These are phyloP conservation scores for Pseudogymnoascus sp. DNA, from an alignment of 2,329 filamentous ascomycete species.

Conservation along the genomic window DNA sequence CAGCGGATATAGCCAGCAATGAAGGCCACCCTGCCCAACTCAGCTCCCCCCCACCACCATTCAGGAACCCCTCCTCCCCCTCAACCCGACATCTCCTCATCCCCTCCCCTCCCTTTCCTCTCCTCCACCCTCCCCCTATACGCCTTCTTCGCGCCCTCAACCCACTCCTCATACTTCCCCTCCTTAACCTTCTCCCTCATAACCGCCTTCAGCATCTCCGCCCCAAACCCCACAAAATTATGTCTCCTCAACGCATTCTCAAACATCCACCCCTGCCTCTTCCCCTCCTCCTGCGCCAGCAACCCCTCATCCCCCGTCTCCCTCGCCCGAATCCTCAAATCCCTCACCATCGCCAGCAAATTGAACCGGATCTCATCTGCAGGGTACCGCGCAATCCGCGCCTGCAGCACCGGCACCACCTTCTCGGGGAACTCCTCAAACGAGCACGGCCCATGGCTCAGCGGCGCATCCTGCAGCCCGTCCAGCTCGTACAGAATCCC, in stretches of 20 bases:
- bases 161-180: conserved; percentile 65
- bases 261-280: conserved; percentile 81
- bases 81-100: conserved; percentile 25
- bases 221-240: conserved; percentile 95
- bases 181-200: conserved; percentile 64
- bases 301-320: conserved; percentile 77
- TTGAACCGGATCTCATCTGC: conserved; percentile 90
- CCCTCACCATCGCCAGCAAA: conserved; percentile 81
- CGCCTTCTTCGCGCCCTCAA: conserved; percentile 53
- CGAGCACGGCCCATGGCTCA: conserved; percentile 72
- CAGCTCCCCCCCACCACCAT: background rate
- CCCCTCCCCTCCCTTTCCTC: conserved; percentile 19
- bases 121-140: conserved; percentile 35
- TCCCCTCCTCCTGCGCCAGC: conserved; percentile 71
- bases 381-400: conserved; percentile 78
- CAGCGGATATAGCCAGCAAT: background rate
- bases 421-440: conserved; percentile 65
- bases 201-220: conserved; percentile 81
- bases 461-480: conserved; percentile 85
- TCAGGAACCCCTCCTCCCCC: background rate
- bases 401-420: conserved; percentile 80
- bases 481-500: conserved; percentile 87
- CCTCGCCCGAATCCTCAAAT: conserved; percentile 66
- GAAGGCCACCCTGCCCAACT: background rate
- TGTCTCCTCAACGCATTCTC: conserved; percentile 88